Base-by-base conservation (phyloP, 2,329 filamentous ascomycete genomes). In the Trichoderma atroviride region DNA sequence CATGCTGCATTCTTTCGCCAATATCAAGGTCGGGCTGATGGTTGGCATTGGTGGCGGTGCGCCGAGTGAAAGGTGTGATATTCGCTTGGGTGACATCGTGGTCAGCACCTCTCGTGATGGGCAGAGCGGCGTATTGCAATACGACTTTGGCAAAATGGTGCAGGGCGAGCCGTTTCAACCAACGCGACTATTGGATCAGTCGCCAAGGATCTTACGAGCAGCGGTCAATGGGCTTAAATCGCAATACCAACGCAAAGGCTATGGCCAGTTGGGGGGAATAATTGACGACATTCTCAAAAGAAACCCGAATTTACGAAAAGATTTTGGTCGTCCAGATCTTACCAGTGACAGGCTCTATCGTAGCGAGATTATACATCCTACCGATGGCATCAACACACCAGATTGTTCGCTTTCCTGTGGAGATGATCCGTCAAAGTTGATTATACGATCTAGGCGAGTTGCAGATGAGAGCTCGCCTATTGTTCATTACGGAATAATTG, bases 31-130 rank as follows among this genome's bases (percentile, higher is more conserved):
- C 14, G 55, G 64, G 14, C 37, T 68, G 1, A 59, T 68, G 64
- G 64, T 68, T 10, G 64, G 64, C 13, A 27, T 68, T 52, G 64
- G 53, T 6, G 64, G 64, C 1, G 64, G 64, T 3, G 64, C 64
- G 5, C 64, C 64, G 4, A 37, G 14, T 43, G 19, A 53, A n/a
- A 40, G 10, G 33, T 16, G 52, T 27, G 64, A 68, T 27, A 68
- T 68, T 27, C 31, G 64, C 11, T 14, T 68, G 6, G 55, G 64
- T 10, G 64, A 68, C n/a, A 56, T 68, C 4, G 55, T 61, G 4
- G 55, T 68, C 1, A 50, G 55, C 7, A 6, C 5, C 14, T 6
- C 64, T n/a, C 22, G 35, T n/a, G 29, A 40, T 3, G 35, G 29
- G 16, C 13, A 43, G 1, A 27, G 64, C 5, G 29, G 64, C 27